These are phyloP conservation scores for Marchantia polymorpha DNA, from an alignment of 225 moss, liverwort and hornwort genomes.

Conservation along the genomic window DNA sequence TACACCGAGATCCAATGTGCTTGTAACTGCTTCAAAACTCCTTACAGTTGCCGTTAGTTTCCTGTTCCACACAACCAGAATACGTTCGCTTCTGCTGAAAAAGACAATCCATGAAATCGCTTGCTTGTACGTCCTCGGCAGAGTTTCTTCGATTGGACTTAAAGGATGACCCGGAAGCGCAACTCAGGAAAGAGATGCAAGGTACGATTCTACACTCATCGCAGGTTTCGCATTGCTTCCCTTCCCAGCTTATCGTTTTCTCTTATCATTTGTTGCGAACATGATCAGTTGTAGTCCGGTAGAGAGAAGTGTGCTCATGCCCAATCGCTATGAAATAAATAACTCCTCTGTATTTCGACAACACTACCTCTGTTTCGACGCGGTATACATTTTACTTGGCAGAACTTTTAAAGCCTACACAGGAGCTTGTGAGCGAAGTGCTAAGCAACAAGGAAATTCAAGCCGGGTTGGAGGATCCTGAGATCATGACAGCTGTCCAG, in stretches of 20 bases:
- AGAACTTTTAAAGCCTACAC: constrained; percentile 81
- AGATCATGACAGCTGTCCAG: constrained; percentile 77
- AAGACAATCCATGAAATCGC: not conserved
- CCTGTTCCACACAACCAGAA: not conserved
- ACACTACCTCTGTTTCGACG: too few relatives aligned
- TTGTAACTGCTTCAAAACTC: too few relatives aligned
- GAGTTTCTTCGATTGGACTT: constrained; percentile 25
- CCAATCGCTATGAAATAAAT: not conserved
- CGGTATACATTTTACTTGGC: not conserved
- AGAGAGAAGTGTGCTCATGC: too few relatives aligned
- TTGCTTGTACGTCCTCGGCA: not conserved
- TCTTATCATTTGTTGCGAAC: too few relatives aligned
- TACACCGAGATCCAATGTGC: too few relatives aligned
- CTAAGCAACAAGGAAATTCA: constrained; percentile 59
- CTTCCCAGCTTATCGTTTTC: too few relatives aligned
- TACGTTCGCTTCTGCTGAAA: not conserved
- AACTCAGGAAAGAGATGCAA: constrained; percentile 28
- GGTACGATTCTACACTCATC: constrained; percentile 11
- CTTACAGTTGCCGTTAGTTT: not conserved
- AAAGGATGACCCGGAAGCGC: constrained; percentile 22
- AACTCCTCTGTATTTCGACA: not conserved
- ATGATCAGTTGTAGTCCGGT: too few relatives aligned
- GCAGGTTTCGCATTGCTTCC: too few relatives aligned
- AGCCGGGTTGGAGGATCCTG: constrained; percentile 62
- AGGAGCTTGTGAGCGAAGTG: constrained; percentile 72